These are phyloP conservation scores for Cokeromyces recurvatus DNA, from an alignment of 371 early-diverging fungal species.

Conservation along the genomic window DNA sequence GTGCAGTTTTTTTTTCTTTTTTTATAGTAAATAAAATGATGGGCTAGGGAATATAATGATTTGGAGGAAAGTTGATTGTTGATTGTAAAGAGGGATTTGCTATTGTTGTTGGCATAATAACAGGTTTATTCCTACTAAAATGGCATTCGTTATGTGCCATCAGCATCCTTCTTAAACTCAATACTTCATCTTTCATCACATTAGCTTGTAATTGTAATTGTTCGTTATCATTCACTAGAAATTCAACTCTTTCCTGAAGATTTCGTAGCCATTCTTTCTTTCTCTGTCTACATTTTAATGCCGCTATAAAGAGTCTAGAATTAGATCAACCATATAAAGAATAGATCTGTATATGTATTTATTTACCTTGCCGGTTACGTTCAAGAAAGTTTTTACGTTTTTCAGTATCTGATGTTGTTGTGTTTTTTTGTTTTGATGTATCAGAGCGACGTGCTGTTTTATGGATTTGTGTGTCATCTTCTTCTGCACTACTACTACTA, in stretches of 20 bases:
- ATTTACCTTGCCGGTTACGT: conserved; percentile 76
- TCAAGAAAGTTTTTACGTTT: conserved; percentile 79
- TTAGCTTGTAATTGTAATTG: conserved; percentile 60
- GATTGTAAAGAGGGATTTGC: no score
- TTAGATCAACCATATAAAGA: not conserved
- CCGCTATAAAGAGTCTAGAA: conserved; percentile 48
- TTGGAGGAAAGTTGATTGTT: no score
- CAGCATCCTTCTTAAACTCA: conserved; percentile 36
- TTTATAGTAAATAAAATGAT: no score
- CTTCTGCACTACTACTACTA: no score
- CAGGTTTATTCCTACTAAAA: no score
- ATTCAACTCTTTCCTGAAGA: conserved; percentile 73
- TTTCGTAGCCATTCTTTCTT: conserved; percentile 82
- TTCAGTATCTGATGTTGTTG: conserved; percentile 45
- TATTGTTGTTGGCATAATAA: no score
- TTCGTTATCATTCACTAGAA: conserved; percentile 68
- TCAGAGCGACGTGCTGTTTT: no score
- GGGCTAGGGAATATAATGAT: no score
- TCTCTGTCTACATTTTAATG: conserved; percentile 85
- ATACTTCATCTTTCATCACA: conserved; percentile 64
- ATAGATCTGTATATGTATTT: not conserved
- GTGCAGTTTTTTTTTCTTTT: no score
- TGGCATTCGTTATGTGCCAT: conserved; percentile 58
- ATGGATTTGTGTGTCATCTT: no score
- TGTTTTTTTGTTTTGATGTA: not conserved